Base-by-base conservation (phyloP, 2,329 filamentous ascomycete species). In the Penicillium sp. region DNA sequence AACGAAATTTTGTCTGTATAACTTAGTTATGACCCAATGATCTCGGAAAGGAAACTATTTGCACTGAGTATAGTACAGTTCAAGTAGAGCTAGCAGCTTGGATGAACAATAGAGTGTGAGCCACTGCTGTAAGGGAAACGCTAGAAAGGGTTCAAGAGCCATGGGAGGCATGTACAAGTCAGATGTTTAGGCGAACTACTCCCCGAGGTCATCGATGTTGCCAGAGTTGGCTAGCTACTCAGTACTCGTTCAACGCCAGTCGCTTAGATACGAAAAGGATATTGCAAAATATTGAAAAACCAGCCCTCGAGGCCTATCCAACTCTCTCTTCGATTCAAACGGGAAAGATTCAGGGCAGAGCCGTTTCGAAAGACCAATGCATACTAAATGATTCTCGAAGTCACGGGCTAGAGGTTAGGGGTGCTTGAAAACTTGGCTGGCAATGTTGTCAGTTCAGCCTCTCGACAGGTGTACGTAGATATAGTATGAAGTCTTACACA, bases 1-100 rank as follows among this genome's bases (percentile, higher is more conserved):
- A 27, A 52, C 52, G 48, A 53, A 46, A 46, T 37, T 48, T 48
- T 48, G 24, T 52, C n/a, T 35, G 48, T 27, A 52, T 27, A 46
- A 14, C 21, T 56, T 52, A 47, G 16, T 43, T 22, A 46, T 44
- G 41, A 55, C 31, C 10, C 22, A 35, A 39, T n/a, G 21, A 49
- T 37, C 13, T 33, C 29, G 16, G 29, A 31, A 29, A 39, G 2
- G 19, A 19, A 39, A 4, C 1, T 19, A 7, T 16, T 39, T n/a
- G 9, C n/a, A 19, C n/a, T 10, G n/a, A 10, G 35, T 19, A 8
- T 10, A 19, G 16, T 8, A 33, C 14, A 33, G 13, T 5, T 5
- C 31, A 11, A 5, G 6, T 16, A 33, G 31, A 5, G 4, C 2
- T 31, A 1, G 2, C 10, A 5, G 29, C 11, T 14, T 13, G 4